Base-by-base conservation (phyloP, 495 filamentous ascomycete species). In the Penicillium lividum region DNA sequence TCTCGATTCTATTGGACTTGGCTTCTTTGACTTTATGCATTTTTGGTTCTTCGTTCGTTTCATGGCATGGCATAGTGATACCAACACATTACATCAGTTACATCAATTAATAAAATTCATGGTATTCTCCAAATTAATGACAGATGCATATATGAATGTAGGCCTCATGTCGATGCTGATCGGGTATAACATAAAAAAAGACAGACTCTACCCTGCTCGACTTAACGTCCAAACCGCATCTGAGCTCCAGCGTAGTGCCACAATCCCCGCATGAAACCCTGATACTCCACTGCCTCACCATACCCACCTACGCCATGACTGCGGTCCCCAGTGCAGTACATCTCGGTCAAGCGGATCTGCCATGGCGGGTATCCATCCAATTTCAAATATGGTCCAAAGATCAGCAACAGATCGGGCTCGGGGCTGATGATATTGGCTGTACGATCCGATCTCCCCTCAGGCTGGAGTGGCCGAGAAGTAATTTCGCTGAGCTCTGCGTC, bases 281-380 rank as follows among this genome's bases (percentile, higher is more conserved):
- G 93, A 72, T 98, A 98, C 53, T 90, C 92, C 15, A 98, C 93
- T 0, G 85, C 86, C 59, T 74, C 75, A 11, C 71, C 69, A 57
- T 65, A 69, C 1, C 72, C 76, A 15, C 59, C 68, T 30, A 73
- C 51, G 15, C 66, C 68, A 50, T 74, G 74, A 48, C 60, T 75
- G 34, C 70, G 80, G 45, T 76, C 75, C 5, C 80, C 78, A 7
- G 79, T 80, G 57, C 79, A 81, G 53, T 90, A 96, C 58, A 98
- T 97, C 80, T 98, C 94, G 2, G 93, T 97, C 59, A 98, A 74
- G 36, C 94, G 81, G 47, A 97, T 80, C 72, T 97, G 94, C 94
- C 94, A 98, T 2, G 94, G 94, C 28, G 94, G 94, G 73, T 97
- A 98, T 7, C 93, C 93, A 52, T 90, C 87, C 46, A 98, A 75